Evolutionary conservation across 2,329 filamentous ascomycete genomes (phyloP).

Genomic region (Diplodia seriata): DNA sequence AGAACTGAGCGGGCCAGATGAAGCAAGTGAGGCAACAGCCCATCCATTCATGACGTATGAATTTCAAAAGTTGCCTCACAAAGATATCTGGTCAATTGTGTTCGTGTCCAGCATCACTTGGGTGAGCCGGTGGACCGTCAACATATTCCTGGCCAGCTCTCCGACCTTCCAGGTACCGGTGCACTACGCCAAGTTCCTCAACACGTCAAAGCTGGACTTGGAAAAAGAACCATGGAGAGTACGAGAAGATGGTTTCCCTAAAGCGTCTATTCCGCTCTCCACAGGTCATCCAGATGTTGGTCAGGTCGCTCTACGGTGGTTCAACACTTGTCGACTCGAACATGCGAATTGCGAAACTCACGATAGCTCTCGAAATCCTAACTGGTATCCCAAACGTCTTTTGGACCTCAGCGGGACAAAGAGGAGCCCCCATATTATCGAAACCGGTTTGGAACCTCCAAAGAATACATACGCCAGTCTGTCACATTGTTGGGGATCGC

Average conservation of each 20-base stretch:
- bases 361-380: background rate
- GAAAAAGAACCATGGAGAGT: background rate
- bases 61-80: background rate
- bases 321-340: background rate
- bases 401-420: background rate
- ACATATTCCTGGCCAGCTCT: background rate
- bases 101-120: background rate
- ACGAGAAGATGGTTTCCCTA: background rate
- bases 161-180: background rate
- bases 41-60: background rate
- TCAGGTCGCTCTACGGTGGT: background rate
- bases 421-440: background rate
- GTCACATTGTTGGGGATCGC: background rate
- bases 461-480: no score
- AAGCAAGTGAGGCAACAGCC: background rate
- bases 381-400: background rate
- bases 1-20: background rate
- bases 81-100: background rate
- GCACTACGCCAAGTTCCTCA: background rate
- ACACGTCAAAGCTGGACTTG: background rate
- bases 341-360: background rate
- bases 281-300: slow-evolving; percentile 1
- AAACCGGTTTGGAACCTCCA: no score
- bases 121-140: background rate
- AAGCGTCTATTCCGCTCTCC: background rate